Evolutionary conservation across 805 yeast genomes (phyloP).

Genomic region (Ogataea methanolica): DNA sequence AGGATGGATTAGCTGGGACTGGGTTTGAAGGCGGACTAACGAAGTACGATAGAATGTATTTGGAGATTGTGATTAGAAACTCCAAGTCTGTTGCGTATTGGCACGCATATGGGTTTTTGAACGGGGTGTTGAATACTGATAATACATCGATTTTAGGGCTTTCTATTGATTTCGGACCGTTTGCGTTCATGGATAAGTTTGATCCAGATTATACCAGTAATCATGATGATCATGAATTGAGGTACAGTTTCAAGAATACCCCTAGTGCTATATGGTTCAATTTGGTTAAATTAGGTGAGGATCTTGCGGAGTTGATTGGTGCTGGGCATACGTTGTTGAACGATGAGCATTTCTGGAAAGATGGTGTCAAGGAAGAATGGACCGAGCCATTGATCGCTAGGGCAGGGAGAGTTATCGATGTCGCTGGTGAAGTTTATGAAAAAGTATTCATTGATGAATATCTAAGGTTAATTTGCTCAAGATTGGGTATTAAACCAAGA

Average conservation of each 20-base stretch:
- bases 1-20: constrained; percentile 18
- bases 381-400: constrained; percentile 49
- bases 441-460: constrained; percentile 56
- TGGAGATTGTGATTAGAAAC: constrained; percentile 67
- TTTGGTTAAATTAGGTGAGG: constrained; percentile 77
- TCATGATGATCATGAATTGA: constrained; percentile 67
- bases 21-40: constrained; percentile 35
- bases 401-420: constrained; percentile 60
- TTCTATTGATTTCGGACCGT: constrained; percentile 93
- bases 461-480: constrained; percentile 48
- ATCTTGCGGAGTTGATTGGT: constrained; percentile 76
- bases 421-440: constrained; percentile 63
- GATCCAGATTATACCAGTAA: constrained; percentile 84
- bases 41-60: constrained; percentile 65
- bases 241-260: constrained; percentile 80
- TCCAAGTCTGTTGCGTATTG: constrained; percentile 76
- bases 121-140: constrained; percentile 93
- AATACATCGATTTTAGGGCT: constrained; percentile 87
- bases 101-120: constrained; percentile 89
- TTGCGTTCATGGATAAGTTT: constrained; percentile 82
- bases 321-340: constrained; percentile 53
- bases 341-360: constrained; percentile 35
- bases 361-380: constrained; percentile 44
- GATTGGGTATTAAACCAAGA: constrained; percentile 61
- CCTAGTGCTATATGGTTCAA: constrained; percentile 95